Percentiles rank a stretch among this genome's conserved stretches.
Conservation (phyloP, 345 rosid species). For the Eucalyptus rudis region DNA sequence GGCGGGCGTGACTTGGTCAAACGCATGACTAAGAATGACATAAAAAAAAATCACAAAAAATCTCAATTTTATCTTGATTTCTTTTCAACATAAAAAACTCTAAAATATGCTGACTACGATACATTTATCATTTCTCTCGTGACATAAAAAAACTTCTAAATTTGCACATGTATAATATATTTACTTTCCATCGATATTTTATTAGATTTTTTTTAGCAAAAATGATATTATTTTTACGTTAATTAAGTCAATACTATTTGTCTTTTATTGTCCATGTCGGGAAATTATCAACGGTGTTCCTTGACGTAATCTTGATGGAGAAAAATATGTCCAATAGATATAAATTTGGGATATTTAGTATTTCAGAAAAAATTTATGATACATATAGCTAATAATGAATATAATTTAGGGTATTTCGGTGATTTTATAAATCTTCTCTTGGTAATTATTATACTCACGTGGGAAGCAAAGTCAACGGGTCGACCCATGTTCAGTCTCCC, state of each 20-base stretch:
- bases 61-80: neutral
- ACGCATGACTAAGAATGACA: neutral
- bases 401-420: neutral
- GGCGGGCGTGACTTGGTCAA: neutral
- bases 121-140: no score
- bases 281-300: neutral
- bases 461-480: neutral
- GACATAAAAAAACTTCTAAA: no score
- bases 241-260: neutral
- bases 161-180: accelerated
- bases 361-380: neutral
- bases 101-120: accelerated
- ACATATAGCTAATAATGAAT: neutral
- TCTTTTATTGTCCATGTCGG: neutral
- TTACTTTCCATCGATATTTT: accelerated
- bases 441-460: neutral
- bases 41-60: no score
- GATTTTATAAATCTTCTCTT: neutral
- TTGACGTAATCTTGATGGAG: neutral
- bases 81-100: no score
- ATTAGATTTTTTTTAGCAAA: neutral
- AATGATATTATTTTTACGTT: neutral
- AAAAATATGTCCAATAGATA: neutral
- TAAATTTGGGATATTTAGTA: neutral
- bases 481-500: neutral